A percentile compares a stretch with the other conserved stretches of the same genome.
Conservation (phyloP, 108 stramenopile genomes). For the Nannochloropsis salina region DNA sequence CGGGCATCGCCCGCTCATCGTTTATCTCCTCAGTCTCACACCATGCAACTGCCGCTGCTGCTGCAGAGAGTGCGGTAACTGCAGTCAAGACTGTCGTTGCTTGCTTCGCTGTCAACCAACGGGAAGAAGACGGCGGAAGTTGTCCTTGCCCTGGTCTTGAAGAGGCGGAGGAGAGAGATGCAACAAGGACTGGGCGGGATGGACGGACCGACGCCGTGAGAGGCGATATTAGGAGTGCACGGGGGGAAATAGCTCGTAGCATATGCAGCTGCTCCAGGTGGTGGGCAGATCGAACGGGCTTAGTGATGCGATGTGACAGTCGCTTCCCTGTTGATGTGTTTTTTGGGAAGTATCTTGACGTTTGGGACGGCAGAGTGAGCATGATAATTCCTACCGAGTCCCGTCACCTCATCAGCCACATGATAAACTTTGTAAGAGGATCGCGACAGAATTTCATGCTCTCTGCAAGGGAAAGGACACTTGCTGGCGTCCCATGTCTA, state of each 20-base stretch:
- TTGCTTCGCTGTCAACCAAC: not conserved
- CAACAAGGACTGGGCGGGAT: not conserved
- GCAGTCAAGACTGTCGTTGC: not conserved
- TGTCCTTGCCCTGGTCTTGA: slow-evolving; percentile 1
- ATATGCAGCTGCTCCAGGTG: not conserved
- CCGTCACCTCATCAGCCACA: too few species aligned
- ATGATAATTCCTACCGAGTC: too few species aligned
- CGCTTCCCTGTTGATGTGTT: too few species aligned
- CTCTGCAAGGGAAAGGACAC: too few species aligned
- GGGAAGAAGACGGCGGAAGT: not conserved
- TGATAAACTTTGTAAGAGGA: too few species aligned
- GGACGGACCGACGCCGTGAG: not conserved
- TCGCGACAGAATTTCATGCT: too few species aligned
- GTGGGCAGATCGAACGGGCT: too few species aligned
- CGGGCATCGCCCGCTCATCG: not conserved
- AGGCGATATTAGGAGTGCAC: not conserved
- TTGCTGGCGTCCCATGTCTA: too few species aligned
- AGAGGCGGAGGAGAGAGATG: not conserved
- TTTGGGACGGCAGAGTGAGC: too few species aligned
- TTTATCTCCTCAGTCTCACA: slow-evolving; percentile 14
- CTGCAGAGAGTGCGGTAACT: not conserved
- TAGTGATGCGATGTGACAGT: too few species aligned
- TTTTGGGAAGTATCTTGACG: too few species aligned
- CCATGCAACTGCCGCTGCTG: not conserved
- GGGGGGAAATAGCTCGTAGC: not conserved